Evolutionary conservation across 1,139 yeast species (phyloP).

Genomic region (Pichia sp.): DNA sequence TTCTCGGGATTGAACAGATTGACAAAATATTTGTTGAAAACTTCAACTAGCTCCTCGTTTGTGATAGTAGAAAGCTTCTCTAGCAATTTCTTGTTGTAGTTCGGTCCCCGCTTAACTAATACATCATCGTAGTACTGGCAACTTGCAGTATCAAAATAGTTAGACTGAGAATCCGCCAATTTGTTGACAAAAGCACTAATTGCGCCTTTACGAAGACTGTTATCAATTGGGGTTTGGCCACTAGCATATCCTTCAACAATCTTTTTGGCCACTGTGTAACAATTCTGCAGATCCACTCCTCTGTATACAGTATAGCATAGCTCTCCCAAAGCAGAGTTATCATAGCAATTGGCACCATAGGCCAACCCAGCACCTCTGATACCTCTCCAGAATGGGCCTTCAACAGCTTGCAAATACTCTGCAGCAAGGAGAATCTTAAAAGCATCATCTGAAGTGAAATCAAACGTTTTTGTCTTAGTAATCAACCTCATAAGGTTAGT

Average conservation of each 20-base stretch:
- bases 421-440: conserved; percentile 70
- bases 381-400: conserved; percentile 97
- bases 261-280: conserved; percentile 61
- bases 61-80: conserved; percentile 49
- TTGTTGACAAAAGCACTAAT: conserved; percentile 68
- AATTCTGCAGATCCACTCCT: conserved; percentile 77
- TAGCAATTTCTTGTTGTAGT: conserved; percentile 47
- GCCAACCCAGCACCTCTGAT: conserved; percentile 95
- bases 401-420: conserved; percentile 78
- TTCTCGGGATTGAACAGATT: conserved; percentile 54
- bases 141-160: conserved; percentile 58
- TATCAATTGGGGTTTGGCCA: conserved; percentile 54
- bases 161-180: conserved; percentile 63
- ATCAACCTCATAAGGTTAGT: conserved; percentile 68
- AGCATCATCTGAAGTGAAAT: conserved; percentile 62
- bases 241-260: conserved; percentile 59
- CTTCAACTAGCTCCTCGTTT: conserved; percentile 51
- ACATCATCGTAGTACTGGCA: conserved; percentile 62
- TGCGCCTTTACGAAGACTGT: conserved; percentile 61
- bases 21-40: conserved; percentile 55
- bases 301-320: conserved; percentile 67
- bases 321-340: conserved; percentile 63
- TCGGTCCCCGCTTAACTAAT: conserved; percentile 66
- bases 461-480: conserved; percentile 55
- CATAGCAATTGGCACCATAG: conserved; percentile 70